These are phyloP conservation scores for Fusarium sp. DNA, from an alignment of 2,329 filamentous ascomycete species.

Conservation along the genomic window DNA sequence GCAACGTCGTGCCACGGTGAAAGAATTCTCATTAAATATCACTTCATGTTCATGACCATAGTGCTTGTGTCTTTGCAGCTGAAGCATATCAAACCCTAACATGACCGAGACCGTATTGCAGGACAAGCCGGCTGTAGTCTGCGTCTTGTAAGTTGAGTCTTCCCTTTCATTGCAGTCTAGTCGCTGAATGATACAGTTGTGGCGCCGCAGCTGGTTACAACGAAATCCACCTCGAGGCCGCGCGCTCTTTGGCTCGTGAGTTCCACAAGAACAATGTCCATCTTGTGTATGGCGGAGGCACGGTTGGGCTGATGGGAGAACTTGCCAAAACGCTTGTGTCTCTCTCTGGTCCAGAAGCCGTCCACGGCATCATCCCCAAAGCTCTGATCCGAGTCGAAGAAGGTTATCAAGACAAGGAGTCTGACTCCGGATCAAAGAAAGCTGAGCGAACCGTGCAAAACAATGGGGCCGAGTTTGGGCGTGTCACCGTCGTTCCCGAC, in stretches of 20 bases:
- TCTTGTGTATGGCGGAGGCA: slow-evolving; percentile 5
- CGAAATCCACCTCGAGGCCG: neutral
- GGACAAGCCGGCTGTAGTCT: neutral
- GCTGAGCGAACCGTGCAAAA: neutral
- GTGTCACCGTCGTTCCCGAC: neutral
- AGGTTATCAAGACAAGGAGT: neutral
- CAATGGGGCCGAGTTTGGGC: neutral
- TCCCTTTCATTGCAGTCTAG: neutral
- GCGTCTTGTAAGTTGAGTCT: neutral
- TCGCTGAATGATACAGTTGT: neutral
- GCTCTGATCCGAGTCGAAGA: slow-evolving; percentile 1
- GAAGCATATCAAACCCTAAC: neutral
- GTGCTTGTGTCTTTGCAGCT: neutral
- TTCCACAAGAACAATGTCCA: slow-evolving; percentile 1
- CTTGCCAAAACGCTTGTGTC: slow-evolving; percentile 4
- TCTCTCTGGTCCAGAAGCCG: neutral
- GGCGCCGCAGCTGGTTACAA: neutral
- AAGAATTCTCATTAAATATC: neutral
- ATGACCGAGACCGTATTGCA: neutral
- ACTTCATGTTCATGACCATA: neutral
- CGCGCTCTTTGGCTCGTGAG: neutral
- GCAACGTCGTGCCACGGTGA: neutral
- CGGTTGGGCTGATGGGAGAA: slow-evolving; percentile 3
- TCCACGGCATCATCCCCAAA: slow-evolving; percentile 1
- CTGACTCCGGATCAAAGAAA: neutral